Percentiles rank a stretch among this genome's conserved stretches.
Conservation (phyloP, 805 yeast genomes). For the Wilhelminamyces savonicus region DNA sequence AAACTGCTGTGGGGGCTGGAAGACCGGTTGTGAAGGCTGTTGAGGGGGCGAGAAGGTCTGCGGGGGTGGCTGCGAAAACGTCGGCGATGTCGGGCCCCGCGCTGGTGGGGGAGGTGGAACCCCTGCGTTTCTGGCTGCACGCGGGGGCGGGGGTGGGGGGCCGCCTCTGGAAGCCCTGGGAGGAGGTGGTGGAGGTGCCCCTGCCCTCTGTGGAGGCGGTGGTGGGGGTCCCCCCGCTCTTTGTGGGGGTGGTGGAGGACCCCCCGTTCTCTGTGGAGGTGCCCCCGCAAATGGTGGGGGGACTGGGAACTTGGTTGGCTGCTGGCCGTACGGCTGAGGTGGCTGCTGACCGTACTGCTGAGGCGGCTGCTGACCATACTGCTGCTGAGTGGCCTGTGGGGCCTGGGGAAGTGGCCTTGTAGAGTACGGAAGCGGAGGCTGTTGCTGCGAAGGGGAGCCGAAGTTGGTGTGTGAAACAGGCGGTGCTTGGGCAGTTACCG, state of each 20-base stretch:
- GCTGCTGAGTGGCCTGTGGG: not conserved
- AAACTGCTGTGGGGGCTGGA: conserved; percentile 13
- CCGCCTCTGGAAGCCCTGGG: conserved; percentile 15
- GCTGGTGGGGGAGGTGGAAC: conserved; percentile 11
- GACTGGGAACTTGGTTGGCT: not conserved
- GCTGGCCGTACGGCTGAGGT: conserved; percentile 1
- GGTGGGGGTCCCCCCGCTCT: not conserved
- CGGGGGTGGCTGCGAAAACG: conserved; percentile 10
- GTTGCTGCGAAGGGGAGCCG: conserved; percentile 10
- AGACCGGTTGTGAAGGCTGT: conserved; percentile 29
- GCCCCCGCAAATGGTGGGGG: too few relatives aligned
- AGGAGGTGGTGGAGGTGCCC: conserved; percentile 27
- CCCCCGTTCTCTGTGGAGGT: conserved; percentile 15
- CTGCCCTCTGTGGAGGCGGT: conserved; percentile 3
- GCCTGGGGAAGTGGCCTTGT: conserved; percentile 1
- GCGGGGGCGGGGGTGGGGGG: conserved; percentile 9
- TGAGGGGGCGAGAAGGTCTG: conserved; percentile 14
- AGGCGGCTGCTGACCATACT: conserved; percentile 6
- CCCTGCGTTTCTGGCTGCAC: conserved; percentile 8
- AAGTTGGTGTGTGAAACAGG: conserved; percentile 15
- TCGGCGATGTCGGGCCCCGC: conserved; percentile 7
- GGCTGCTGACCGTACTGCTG: conserved; percentile 1
- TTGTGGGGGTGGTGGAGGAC: conserved; percentile 7
- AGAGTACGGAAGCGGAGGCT: conserved; percentile 1
- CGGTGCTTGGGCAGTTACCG: conserved; percentile 24